phyloP scores from a whole-genome alignment of 1,139 yeast species.

The Debaryomyces nepalensis region DNA sequence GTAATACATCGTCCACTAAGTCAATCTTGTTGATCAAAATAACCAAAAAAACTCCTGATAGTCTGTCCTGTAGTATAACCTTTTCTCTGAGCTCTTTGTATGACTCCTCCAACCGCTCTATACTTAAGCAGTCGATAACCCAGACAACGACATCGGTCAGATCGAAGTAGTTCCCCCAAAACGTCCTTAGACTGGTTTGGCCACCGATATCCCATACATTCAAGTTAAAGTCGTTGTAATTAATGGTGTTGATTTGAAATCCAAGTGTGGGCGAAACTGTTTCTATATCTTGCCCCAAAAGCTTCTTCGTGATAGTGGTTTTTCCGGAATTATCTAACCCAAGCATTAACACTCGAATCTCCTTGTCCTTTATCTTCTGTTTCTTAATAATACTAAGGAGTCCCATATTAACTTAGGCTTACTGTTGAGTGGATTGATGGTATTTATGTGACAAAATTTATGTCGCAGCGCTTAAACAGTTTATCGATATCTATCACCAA shows the following conservation, averaged over 20 bases:
- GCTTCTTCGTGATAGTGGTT: conserved; percentile 71
- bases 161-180: conserved; percentile 92
- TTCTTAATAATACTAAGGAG: conserved; percentile 78
- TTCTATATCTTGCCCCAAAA: conserved; percentile 56
- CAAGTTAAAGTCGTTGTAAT: conserved; percentile 32
- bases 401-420: conserved; percentile 61
- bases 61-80: conserved; percentile 66
- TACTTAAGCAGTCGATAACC: conserved; percentile 81
- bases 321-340: conserved; percentile 93
- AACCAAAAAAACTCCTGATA: conserved; percentile 66
- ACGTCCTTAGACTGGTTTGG: conserved; percentile 73
- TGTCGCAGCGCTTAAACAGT: neutral
- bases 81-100: conserved; percentile 61
- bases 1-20: conserved; percentile 32
- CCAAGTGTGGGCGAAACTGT: conserved; percentile 57
- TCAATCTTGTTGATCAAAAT: conserved; percentile 65
- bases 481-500: neutral
- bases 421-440: neutral
- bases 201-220: conserved; percentile 92
- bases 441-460: conserved; percentile 1
- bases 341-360: conserved; percentile 71
- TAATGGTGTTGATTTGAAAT: conserved; percentile 52
- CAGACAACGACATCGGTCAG: conserved; percentile 83
- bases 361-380: conserved; percentile 79
- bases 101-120: conserved; percentile 68